A percentile compares a stretch with the other conserved stretches of the same genome.
These are phyloP conservation scores for Globisporangium uncinulatum DNA, from an alignment of 352 stramenopile species.

Conservation along the genomic window DNA sequence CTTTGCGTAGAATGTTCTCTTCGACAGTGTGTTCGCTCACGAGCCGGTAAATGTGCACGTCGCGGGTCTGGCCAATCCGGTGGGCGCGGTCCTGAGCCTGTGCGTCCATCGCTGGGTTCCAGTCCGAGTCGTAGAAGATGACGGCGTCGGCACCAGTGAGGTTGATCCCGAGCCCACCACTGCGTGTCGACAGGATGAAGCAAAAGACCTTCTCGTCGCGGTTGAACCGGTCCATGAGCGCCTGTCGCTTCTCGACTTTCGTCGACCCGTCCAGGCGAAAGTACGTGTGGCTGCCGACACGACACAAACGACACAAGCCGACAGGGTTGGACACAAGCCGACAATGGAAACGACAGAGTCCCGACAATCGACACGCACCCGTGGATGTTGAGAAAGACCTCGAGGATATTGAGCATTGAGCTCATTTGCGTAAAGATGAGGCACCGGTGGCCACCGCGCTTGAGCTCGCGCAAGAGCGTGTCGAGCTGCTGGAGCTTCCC, in stretches of 20 bases:
- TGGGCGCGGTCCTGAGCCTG: slow-evolving; percentile 96
- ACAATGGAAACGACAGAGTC: too few relatives aligned
- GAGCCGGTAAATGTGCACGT: slow-evolving; percentile 99
- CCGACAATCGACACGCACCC: slow-evolving; percentile 28
- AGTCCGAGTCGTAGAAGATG: slow-evolving; percentile 92
- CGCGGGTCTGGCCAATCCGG: slow-evolving; percentile 96
- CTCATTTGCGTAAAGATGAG: slow-evolving; percentile 99
- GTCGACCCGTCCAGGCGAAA: slow-evolving; percentile 97
- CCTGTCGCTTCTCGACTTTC: slow-evolving; percentile 93
- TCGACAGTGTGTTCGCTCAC: slow-evolving; percentile 97
- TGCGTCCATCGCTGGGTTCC: slow-evolving; percentile 93
- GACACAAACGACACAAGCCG: not conserved
- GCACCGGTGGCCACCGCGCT: slow-evolving; percentile 90
- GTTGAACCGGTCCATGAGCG: slow-evolving; percentile 99
- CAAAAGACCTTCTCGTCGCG: slow-evolving; percentile 96
- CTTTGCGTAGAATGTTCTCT: slow-evolving; percentile 99
- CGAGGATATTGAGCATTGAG: slow-evolving; percentile 99
- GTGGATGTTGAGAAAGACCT: slow-evolving; percentile 98
- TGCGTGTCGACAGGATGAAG: slow-evolving; percentile 98
- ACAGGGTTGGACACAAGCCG: too few relatives aligned
- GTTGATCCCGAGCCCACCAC: slow-evolving; percentile 97
- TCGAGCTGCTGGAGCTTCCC: slow-evolving; percentile 89
- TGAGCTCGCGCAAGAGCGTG: slow-evolving; percentile 94
- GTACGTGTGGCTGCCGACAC: slow-evolving; percentile 84
- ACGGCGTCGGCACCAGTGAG: slow-evolving; percentile 96